Base-by-base conservation (phyloP, 257 asterid species). In the Linderniella brevidens region DNA sequence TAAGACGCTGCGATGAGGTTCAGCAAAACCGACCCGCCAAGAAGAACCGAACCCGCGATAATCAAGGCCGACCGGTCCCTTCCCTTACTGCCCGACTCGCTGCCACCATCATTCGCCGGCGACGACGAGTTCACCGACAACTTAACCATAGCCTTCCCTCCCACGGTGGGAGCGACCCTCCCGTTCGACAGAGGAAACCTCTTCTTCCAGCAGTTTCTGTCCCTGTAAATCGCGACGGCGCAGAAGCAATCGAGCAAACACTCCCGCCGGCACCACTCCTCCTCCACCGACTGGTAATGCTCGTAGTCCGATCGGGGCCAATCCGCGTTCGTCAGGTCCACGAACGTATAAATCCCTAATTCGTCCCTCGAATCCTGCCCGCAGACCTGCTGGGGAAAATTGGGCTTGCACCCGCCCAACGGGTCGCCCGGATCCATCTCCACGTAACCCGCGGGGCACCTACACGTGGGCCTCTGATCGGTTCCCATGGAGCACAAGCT, bases 131-230 rank as follows among this genome's bases (percentile, higher is more conserved):
- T 25, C 4, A 25, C 32, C 32, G 32, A 25, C 32, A 45, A 4
- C 49, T 45, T 45, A 6, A 45, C 19, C 49, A 45, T 0, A n/a
- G 49, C 49, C 29, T 45, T 45, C 9, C 49, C 49, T 5, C 49
- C 49, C 9, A 45, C 49, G 11, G 3, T 9, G 17, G 49, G n/a
- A 15, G 13, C 49, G 6, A 45, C 10, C 49, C 0, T 45, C 20
- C 49, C 49, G 13, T 45, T 45, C 6, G 49, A 45, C 49, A 45
- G 49, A 11, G 49, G 49, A 25, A 45, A 15, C 20, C 19, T 45
- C 49, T 45, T 45, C 20, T 45, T 45, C 49, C 49, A 45, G 10
- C 49, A 45, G 29, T 45, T 45, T 19, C 49, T 45, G 29, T 45
- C 49, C 10, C 49, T 45, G 20, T 45, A 45, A 13, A 45, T 45